A percentile compares a stretch with the other conserved stretches of the same genome.
phyloP scores from a whole-genome alignment of 2,329 filamentous ascomycete species.

The Botrytis paeoniae region DNA sequence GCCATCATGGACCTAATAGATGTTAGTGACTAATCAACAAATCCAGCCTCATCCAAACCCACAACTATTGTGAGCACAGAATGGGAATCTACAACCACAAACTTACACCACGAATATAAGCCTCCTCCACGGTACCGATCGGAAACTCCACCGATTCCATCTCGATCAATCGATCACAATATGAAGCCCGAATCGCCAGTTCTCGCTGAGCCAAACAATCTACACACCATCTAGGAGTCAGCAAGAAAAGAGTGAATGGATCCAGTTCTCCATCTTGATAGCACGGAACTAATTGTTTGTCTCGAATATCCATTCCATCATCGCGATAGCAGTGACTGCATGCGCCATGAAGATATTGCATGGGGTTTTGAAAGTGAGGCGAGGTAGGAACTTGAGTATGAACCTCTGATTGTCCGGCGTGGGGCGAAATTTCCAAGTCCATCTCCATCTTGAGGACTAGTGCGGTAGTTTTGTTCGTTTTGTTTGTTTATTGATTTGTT shows the following conservation, averaged over 20 bases:
- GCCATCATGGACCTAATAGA: conserved; percentile 11
- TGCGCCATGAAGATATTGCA: conserved; percentile 14
- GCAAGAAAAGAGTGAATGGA: conserved; percentile 7
- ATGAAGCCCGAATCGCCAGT: conserved; percentile 5
- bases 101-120: conserved; percentile 11
- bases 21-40: not conserved
- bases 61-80: not conserved
- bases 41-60: not conserved
- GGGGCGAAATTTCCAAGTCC: conserved; percentile 6
- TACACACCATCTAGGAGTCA: conserved; percentile 17
- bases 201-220: conserved; percentile 11
- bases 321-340: conserved; percentile 16
- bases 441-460: not conserved
- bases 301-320: conserved; percentile 13
- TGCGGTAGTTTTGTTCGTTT: not conserved
- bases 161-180: conserved; percentile 8
- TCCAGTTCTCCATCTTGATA: not conserved
- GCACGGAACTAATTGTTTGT: conserved; percentile 10
- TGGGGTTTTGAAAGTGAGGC: not conserved
- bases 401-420: not conserved
- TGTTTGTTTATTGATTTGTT: not conserved
- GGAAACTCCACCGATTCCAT: not conserved
- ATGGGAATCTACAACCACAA: not conserved
- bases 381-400: conserved; percentile 1
- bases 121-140: conserved; percentile 7